Evolutionary conservation across 495 filamentous ascomycete species (phyloP).

Genomic region (Ramalina intermedia): DNA sequence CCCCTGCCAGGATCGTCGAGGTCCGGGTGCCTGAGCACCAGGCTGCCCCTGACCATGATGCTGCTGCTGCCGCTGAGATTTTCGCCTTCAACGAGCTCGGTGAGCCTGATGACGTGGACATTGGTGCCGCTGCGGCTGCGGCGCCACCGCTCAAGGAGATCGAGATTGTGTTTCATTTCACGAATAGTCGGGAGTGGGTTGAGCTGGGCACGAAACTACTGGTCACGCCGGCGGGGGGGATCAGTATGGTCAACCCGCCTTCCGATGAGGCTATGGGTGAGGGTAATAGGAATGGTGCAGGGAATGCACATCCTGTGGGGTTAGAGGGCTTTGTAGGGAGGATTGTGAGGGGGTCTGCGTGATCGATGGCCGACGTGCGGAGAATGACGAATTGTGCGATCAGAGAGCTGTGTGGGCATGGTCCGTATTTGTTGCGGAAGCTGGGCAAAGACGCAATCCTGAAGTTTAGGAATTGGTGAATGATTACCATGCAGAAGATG

Average conservation of each 20-base stretch:
- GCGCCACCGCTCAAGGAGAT: constrained; percentile 22
- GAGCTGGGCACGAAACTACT: constrained; percentile 67
- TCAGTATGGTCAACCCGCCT: constrained; percentile 20
- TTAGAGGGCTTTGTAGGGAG: constrained; percentile 35
- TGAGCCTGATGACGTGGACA: constrained; percentile 32
- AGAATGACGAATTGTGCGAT: background rate
- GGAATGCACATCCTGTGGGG: constrained; percentile 14
- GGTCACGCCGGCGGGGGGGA: constrained; percentile 42
- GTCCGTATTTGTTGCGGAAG: no score
- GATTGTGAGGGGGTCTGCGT: background rate
- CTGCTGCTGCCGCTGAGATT: constrained; percentile 27
- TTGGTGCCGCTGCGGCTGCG: constrained; percentile 11
- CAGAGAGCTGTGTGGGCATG: no score
- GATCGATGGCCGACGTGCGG: background rate
- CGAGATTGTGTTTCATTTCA: constrained; percentile 60
- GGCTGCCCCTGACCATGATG: constrained; percentile 21
- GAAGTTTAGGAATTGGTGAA: no score
- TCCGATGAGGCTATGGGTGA: constrained; percentile 10
- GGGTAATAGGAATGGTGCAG: constrained; percentile 10
- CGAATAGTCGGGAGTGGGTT: constrained; percentile 69
- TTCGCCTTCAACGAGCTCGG: constrained; percentile 48
- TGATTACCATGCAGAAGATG: no score
- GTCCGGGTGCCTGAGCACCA: constrained; percentile 30
- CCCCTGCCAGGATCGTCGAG: constrained; percentile 54
- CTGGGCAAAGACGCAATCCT: no score